Evolutionary conservation across 2,329 filamentous ascomycete species (phyloP).

Genomic region (Zasmidium citrigriseum): DNA sequence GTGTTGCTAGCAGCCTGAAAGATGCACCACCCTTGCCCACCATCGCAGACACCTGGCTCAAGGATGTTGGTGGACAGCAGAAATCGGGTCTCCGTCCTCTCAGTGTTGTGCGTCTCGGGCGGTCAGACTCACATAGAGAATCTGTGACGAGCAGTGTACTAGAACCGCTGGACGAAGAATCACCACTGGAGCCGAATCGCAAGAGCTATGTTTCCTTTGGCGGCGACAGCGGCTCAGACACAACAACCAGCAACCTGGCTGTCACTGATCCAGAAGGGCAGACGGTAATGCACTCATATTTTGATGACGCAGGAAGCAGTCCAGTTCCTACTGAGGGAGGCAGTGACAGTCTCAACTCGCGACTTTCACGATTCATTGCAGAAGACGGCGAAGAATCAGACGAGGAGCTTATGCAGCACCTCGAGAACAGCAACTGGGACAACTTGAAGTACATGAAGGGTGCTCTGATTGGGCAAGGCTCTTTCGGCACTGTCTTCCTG

Average conservation of each 20-base stretch:
- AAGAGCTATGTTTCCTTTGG: constrained; percentile 94
- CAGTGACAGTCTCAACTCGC: constrained; percentile 72
- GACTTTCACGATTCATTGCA: constrained; percentile 79
- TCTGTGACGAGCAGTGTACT: constrained; percentile 87
- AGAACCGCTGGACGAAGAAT: constrained; percentile 89
- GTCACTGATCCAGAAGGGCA: constrained; percentile 78
- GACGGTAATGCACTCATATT: constrained; percentile 72
- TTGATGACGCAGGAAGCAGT: constrained; percentile 74
- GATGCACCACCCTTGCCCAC: constrained; percentile 94
- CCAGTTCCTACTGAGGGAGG: constrained; percentile 52
- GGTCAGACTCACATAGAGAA: constrained; percentile 70
- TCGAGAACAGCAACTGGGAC: constrained; percentile 90
- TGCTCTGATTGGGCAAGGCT: constrained; percentile 92
- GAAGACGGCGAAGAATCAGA: constrained; percentile 92
- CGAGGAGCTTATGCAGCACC: constrained; percentile 84
- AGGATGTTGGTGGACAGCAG: constrained; percentile 52
- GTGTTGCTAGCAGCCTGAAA: constrained; percentile 86
- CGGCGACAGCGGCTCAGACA: constrained; percentile 67
- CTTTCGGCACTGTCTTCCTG: constrained; percentile 93
- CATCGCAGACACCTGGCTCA: constrained; percentile 92
- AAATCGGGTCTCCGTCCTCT: constrained; percentile 57
- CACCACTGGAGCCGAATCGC: constrained; percentile 79
- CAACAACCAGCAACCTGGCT: constrained; percentile 66
- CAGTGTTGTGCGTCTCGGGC: constrained; percentile 60
- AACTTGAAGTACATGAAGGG: constrained; percentile 99